phyloP scores from a whole-genome alignment of 139 green algal genomes.

The Chlorella sp. region DNA sequence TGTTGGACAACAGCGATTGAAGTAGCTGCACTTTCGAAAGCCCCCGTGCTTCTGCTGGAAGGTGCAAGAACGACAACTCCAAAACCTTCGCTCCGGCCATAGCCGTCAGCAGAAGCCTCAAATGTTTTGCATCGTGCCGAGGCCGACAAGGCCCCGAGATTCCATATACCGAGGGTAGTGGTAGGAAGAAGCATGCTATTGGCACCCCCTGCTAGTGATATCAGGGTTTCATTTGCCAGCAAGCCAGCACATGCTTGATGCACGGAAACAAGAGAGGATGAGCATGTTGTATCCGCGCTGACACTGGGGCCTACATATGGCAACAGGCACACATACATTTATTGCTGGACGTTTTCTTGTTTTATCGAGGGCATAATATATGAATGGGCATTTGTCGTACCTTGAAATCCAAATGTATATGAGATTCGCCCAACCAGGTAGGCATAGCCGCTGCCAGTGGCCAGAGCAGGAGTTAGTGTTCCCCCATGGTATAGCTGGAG shows the following conservation, averaged over 20 bases:
- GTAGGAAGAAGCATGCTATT: slow-evolving; percentile 53
- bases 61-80: slow-evolving; percentile 1
- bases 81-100: slow-evolving; percentile 64
- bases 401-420: slow-evolving; percentile 67
- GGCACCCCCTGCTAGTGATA: slow-evolving; percentile 38
- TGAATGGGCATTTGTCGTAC: too few relatives aligned
- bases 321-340: too few relatives aligned
- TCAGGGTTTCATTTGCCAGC: background rate
- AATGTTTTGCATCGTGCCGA: slow-evolving; percentile 70
- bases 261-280: slow-evolving; percentile 60
- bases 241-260: slow-evolving; percentile 54
- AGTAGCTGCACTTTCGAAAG: too few relatives aligned
- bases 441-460: slow-evolving; percentile 22
- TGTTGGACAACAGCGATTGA: slow-evolving; percentile 57
- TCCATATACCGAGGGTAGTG: slow-evolving; percentile 14
- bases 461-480: background rate
- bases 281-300: slow-evolving; percentile 69
- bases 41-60: too few relatives aligned
- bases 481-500: background rate
- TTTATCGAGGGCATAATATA: too few relatives aligned
- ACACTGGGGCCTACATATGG: slow-evolving; percentile 54
- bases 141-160: slow-evolving; percentile 42
- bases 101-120: slow-evolving; percentile 67
- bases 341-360: too few relatives aligned
- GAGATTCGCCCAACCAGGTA: slow-evolving; percentile 63